These are phyloP conservation scores for Ziziphus jujuba DNA, from an alignment of 306 rosid genomes.

Conservation along the genomic window DNA sequence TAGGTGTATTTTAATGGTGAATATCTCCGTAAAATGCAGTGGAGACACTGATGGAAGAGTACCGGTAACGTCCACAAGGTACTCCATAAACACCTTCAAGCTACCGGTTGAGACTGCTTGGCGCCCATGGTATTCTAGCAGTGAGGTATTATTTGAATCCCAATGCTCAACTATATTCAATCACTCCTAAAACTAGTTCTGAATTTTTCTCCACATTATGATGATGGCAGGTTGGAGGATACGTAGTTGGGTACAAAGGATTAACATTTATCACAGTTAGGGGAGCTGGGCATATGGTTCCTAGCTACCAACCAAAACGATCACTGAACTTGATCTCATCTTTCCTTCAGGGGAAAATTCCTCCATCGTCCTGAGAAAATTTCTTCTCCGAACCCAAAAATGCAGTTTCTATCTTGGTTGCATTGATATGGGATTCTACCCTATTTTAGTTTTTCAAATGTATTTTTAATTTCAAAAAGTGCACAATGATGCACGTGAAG, in stretches of 20 bases:
- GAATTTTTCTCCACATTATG: neutral
- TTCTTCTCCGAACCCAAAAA: neutral
- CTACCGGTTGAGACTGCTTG: slow-evolving; percentile 37
- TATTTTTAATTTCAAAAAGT: too few relatives aligned
- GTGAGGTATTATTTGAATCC: slow-evolving; percentile 36
- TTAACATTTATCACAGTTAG: slow-evolving; percentile 47
- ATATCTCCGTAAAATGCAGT: slow-evolving; percentile 28
- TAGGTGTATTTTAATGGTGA: neutral
- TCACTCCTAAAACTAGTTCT: neutral
- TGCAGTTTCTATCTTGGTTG: neutral
- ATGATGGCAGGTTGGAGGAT: slow-evolving; percentile 62
- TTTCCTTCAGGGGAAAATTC: slow-evolving; percentile 39
- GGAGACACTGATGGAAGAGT: slow-evolving; percentile 56
- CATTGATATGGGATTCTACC: neutral
- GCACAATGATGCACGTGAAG: too few relatives aligned
- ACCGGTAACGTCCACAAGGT: slow-evolving; percentile 58
- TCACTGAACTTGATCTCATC: slow-evolving; percentile 55
- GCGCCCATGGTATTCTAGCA: slow-evolving; percentile 51
- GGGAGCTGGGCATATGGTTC: slow-evolving; percentile 69
- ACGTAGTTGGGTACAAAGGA: slow-evolving; percentile 53
- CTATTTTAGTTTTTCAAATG: too few relatives aligned
- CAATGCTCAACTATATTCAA: neutral
- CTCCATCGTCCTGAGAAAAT: slow-evolving; percentile 31
- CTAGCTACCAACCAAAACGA: slow-evolving; percentile 54
- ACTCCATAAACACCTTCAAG: slow-evolving; percentile 39